Evolutionary conservation across 1,284 basidiomycete species (phyloP).

Genomic region (Cutaneotrichosporon cyanovorans): DNA sequence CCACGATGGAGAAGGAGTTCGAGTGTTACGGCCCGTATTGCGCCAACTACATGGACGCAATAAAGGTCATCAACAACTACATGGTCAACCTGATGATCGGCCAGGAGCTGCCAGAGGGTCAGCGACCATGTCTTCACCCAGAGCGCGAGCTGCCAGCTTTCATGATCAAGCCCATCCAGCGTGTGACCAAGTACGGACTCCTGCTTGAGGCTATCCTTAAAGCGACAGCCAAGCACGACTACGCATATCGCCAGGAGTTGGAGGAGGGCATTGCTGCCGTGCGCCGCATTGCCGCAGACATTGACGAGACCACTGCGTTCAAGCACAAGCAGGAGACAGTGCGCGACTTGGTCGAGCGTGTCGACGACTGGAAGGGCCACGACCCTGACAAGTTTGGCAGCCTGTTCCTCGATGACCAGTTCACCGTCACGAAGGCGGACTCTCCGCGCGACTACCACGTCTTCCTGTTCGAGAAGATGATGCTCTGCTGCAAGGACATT

Average conservation of each 20-base stretch:
- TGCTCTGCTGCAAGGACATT: constrained; percentile 92
- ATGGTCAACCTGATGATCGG: constrained; percentile 63
- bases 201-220: constrained; percentile 50
- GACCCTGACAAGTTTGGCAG: constrained; percentile 88
- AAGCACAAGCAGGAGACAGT: constrained; percentile 68
- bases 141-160: constrained; percentile 70
- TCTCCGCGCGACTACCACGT: constrained; percentile 97
- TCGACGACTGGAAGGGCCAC: constrained; percentile 99
- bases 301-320: constrained; percentile 84
- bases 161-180: constrained; percentile 69
- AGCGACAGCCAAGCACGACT: constrained; percentile 47
- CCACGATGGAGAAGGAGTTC: constrained; percentile 75
- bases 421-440: constrained; percentile 92
- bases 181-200: constrained; percentile 68
- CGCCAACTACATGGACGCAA: constrained; percentile 84
- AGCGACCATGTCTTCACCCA: constrained; percentile 38
- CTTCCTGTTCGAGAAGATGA: constrained; percentile 97
- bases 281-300: constrained; percentile 87
- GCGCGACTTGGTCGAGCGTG: constrained; percentile 75
- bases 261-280: constrained; percentile 75
- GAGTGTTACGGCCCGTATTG: constrained; percentile 95
- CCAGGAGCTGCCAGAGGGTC: constrained; percentile 25
- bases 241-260: constrained; percentile 72
- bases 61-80: constrained; percentile 75
- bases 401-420: constrained; percentile 87